Evolutionary conservation across 345 rosid species (phyloP), one percentile per base, ranked within the genome.

Genomic region (Psidium guajava): DNA sequence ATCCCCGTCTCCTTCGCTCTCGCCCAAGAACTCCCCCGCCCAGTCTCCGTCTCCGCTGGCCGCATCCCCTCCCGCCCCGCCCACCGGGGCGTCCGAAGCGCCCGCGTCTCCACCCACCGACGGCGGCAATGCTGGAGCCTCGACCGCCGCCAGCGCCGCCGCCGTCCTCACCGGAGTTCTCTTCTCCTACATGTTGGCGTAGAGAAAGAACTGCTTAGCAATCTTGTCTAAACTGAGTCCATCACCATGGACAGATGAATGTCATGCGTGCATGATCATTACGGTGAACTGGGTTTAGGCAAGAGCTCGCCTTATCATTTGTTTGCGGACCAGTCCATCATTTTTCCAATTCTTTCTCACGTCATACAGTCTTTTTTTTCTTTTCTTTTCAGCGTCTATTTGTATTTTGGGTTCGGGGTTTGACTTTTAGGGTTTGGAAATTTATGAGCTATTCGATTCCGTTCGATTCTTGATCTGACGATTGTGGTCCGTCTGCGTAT

Each of bases 1-100:
- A 7, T 82, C 94, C 3, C 84, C 87, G 1, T 36, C 28, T 73
- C 87, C 50, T 55, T 75, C 83, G 83, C 82, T 25, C 73, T 58
- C 82, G 47, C 82, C 83, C 83, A 5, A n/a, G 69, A 36, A 2
- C 1, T 52, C 51, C 20, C 87, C 42, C 3, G 11, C 77, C 47
- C 13, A 47, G 77, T 69, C 77, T 21, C 77, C 13, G 5, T 69
- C 77, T 9, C 47, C 77, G 3, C 12, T 4, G 47, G 14, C 77
- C 47, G 25, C 77, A 1, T 69, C 77, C 47, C 77, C 77, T 6
- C 77, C 77, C 47, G 77, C 77, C 77, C 77, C 77, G 24, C 77
- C 77, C 77, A 36, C 77, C 25, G 36, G 36, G 36, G 0, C 13
- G 25, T 0, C 44, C 44, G 84, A 59, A 5, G 52, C 54, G 15